Base-by-base conservation (phyloP, 768 basidiomycete species). In the Leccinum rimulosum region DNA sequence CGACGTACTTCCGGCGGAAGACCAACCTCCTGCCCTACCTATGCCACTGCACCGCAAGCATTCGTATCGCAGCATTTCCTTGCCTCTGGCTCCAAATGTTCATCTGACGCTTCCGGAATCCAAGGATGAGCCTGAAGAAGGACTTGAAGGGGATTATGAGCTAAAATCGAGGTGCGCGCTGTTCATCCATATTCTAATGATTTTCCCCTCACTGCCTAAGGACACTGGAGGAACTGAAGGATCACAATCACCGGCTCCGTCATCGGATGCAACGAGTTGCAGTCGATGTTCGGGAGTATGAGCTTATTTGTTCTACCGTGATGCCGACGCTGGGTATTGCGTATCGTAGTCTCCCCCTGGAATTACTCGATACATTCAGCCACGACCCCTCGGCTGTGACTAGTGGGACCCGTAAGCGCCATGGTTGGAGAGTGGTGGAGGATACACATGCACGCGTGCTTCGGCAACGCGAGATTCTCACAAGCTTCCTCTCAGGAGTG, bases 331-430 rank as follows among this genome's bases (percentile, higher is more conserved):
- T 86, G 25, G 83, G 79, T 15, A 70, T 82, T 30, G 70, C 76
- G 8, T 76, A 84, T 62, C 74, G 67, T 15, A 74, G 75, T 40
- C 75, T 92, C 43, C 85, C 90, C 7, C 76, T 77, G 62, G 87
- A 90, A 22, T 77, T 92, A 7, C 71, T 90, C 38, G 89, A 91
- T 52, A 86, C 89, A 3, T 84, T 91, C 65, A 82, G 80, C 38
- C 88, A 89, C 59, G 90, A 93, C 68, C 90, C 90, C 51, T 83
- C 88, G 3, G 84, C 86, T n/a, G 84, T 91, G 19, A 88, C 84
- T 3, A 81, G 87, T 17, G 74, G 80, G 6, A 89, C 89, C 0
- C 81, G 85, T 50, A 77, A 81, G 47, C 77, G 80, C 30, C 76
- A 74, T 53, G 83, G 89, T 10, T 92, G 87, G 86, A 77, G 80